Evolutionary conservation across 768 basidiomycete species (phyloP).

Genomic region (Punctularia strigosozonata): DNA sequence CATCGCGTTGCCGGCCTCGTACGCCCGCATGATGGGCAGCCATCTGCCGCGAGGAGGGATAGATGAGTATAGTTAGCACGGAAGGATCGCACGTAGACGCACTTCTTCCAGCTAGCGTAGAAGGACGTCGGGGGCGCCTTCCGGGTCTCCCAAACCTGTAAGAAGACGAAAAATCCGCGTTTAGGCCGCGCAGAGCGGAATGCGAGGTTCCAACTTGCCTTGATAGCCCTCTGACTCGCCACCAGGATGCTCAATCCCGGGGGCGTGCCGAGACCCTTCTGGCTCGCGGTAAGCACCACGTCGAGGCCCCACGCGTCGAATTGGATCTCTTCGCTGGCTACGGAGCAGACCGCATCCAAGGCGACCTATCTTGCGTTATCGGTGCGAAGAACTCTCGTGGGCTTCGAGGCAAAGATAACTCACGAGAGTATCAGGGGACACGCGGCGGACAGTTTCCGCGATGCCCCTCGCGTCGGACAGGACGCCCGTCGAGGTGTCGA

Average conservation of each 20-base stretch:
- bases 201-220: conserved; percentile 22
- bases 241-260: conserved; percentile 86
- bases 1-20: conserved; percentile 68
- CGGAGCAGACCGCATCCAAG: conserved; percentile 92
- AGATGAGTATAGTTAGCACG: not conserved
- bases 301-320: conserved; percentile 94
- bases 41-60: conserved; percentile 33
- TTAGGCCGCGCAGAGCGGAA: conserved; percentile 3
- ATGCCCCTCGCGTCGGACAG: conserved; percentile 76
- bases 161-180: conserved; percentile 3
- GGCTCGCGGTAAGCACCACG: conserved; percentile 74
- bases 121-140: conserved; percentile 60
- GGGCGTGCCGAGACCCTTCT: conserved; percentile 89
- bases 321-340: conserved; percentile 89
- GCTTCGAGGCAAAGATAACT: conserved; percentile 6
- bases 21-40: conserved; percentile 90
- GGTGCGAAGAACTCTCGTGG: not conserved
- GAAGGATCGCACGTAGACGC: conserved; percentile 8
- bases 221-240: conserved; percentile 70
- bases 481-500: conserved; percentile 88
- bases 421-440: conserved; percentile 82
- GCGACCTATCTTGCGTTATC: conserved; percentile 38
- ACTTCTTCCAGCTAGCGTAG: conserved; percentile 89
- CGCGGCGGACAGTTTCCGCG: conserved; percentile 53
- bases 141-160: conserved; percentile 48